Evolutionary conservation across 2,329 filamentous ascomycete genomes (phyloP).

Genomic region (Periconia sp.): DNA sequence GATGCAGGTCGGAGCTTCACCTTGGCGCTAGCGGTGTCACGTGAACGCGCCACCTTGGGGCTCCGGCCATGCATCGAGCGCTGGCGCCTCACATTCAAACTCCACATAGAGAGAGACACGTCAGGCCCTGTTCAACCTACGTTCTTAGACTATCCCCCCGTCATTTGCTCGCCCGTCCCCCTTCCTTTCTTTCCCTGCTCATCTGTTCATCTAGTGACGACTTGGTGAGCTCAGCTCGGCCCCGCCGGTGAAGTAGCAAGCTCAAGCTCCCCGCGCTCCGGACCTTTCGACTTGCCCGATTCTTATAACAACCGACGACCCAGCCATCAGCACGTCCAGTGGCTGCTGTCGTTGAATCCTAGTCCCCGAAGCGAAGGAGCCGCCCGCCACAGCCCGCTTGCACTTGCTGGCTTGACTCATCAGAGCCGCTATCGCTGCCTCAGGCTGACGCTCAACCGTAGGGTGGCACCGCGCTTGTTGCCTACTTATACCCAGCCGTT

Average conservation of each 20-base stretch:
- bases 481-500: slow-evolving; percentile 18
- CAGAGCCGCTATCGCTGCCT: slow-evolving; percentile 23
- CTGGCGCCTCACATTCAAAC: slow-evolving; percentile 33
- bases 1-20: slow-evolving; percentile 26
- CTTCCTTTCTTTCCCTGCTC: background rate
- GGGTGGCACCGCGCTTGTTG: slow-evolving; percentile 19
- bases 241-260: slow-evolving; percentile 17
- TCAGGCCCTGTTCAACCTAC: slow-evolving; percentile 24
- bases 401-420: slow-evolving; percentile 17
- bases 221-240: slow-evolving; percentile 1
- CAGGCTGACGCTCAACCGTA: slow-evolving; percentile 30
- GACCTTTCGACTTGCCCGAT: background rate
- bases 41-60: slow-evolving; percentile 29
- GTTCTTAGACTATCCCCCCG: background rate
- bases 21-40: slow-evolving; percentile 18
- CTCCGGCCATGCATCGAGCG: slow-evolving; percentile 16
- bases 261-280: slow-evolving; percentile 15
- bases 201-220: background rate
- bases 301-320: background rate
- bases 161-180: background rate
- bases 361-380: background rate
- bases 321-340: slow-evolving; percentile 1
- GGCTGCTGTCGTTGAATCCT: background rate
- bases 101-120: slow-evolving; percentile 43
- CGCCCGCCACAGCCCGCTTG: background rate